Evolutionary conservation across 306 rosid genomes (phyloP).

Genomic region (Begonia fuchsioides): DNA sequence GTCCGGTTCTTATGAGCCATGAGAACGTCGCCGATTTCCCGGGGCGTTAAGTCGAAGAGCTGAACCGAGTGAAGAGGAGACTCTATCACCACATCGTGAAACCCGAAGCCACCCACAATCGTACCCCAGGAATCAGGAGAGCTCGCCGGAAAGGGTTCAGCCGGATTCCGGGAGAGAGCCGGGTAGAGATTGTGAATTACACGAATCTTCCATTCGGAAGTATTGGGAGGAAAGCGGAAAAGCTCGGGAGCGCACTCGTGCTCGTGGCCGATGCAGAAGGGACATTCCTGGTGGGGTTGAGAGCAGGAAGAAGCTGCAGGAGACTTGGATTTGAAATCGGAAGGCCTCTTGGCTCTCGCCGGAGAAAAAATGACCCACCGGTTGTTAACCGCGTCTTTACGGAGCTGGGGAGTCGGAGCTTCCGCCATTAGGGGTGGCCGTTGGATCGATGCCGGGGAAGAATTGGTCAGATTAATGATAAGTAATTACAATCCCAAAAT

Average conservation of each 20-base stretch:
- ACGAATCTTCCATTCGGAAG: slow-evolving; percentile 49
- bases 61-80: slow-evolving; percentile 52
- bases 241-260: slow-evolving; percentile 74
- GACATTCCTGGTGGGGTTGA: slow-evolving; percentile 28
- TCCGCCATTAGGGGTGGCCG: too few relatives aligned
- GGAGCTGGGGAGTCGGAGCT: slow-evolving; percentile 23
- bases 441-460: too few relatives aligned
- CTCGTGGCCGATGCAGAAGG: slow-evolving; percentile 74
- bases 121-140: slow-evolving; percentile 2
- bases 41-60: slow-evolving; percentile 29
- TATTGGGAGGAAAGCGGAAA: slow-evolving; percentile 44
- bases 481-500: too few relatives aligned
- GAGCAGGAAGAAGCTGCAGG: slow-evolving; percentile 17
- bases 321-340: slow-evolving; percentile 64
- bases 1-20: slow-evolving; percentile 29
- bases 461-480: too few relatives aligned
- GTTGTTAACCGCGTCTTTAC: slow-evolving; percentile 42
- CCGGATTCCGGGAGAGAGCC: slow-evolving; percentile 34
- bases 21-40: slow-evolving; percentile 28
- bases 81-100: slow-evolving; percentile 69
- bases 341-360: slow-evolving; percentile 56
- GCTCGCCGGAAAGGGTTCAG: neutral
- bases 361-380: slow-evolving; percentile 78
- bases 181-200: slow-evolving; percentile 77
- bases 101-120: slow-evolving; percentile 43